Evolutionary conservation across 2,329 filamentous ascomycete genomes (phyloP).

Genomic region (Aspergillus ochraceoroseus): DNA sequence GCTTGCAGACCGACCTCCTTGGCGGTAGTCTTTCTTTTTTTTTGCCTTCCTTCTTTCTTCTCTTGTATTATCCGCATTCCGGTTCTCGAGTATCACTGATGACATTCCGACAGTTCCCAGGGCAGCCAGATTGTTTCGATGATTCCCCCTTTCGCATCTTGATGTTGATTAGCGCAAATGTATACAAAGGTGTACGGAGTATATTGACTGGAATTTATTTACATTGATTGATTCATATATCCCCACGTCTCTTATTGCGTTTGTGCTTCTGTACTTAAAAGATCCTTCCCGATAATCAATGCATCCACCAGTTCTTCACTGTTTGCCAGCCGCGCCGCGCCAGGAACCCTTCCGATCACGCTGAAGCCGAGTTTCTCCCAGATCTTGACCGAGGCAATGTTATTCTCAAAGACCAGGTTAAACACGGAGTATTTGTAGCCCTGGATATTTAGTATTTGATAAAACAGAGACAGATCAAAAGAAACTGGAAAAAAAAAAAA

Average conservation of each 20-base stretch:
- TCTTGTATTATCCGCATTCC: conserved; percentile 14
- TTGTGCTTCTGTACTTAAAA: conserved; percentile 17
- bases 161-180: conserved; percentile 13
- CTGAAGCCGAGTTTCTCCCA: conserved; percentile 39
- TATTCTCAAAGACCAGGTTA: conserved; percentile 41
- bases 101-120: conserved; percentile 5
- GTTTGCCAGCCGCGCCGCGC: conserved; percentile 34
- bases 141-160: conserved; percentile 14
- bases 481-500: not conserved
- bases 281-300: conserved; percentile 35
- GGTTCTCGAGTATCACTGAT: conserved; percentile 5
- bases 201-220: not conserved
- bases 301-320: conserved; percentile 39
- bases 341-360: conserved; percentile 37
- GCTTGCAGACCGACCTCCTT: conserved; percentile 34
- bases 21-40: conserved; percentile 27
- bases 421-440: conserved; percentile 43
- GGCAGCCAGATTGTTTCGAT: conserved; percentile 12
- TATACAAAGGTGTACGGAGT: conserved; percentile 13
- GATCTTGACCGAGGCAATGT: conserved; percentile 37
- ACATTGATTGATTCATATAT: not conserved
- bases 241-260: not conserved
- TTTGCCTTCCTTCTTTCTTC: conserved; percentile 8
- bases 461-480: conserved; percentile 7
- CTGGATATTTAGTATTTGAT: conserved; percentile 22